Base-by-base conservation (phyloP, 176 grass and related monocot species). In the Avena atlantica region DNA sequence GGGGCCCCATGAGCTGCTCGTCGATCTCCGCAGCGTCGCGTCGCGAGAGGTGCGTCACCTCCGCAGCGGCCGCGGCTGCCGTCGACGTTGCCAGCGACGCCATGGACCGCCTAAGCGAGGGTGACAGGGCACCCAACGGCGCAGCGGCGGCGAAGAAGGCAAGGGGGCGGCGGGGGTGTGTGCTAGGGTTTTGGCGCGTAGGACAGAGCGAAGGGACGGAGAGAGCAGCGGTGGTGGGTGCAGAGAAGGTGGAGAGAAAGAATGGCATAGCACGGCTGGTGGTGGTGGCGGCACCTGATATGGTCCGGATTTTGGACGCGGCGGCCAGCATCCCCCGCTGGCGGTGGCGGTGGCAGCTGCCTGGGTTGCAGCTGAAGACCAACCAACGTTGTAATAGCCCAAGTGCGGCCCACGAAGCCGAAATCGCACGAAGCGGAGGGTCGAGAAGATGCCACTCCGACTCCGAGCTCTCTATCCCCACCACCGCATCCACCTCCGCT, bases 1-100 rank as follows among this genome's bases (percentile, higher is more conserved):
- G 90, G 5, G 92, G 90, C 0, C 90, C 94, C 97, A 98, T 98
- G 76, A 96, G 94, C 64, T 92, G 91, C 89, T 98, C 85, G 76
- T 98, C 94, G 76, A 98, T 94, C 90, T 93, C 94, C 13, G 76
- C 90, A 1, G 92, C 97, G 4, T 89, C 88, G 17, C 86, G 85
- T 79, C 96, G 97, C 44, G 90, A 59, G 81, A 98, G 83, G 87
- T 92, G 90, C 25, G 92, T 94, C 82, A 94, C 89, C 48, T 85
- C 63, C 27, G 77, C 67, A 2, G 84, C 83, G 10, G 69, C 79
- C 34, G 77, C 83, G 4, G 23, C 59, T 11, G 79, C 52, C 37
- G 66, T 78, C 31, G 88, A 68, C 6, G 80, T 76, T 12, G 63
- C 88, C 81, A 81, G 86, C 8, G 83, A 84, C 80, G 87, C 78